These are phyloP conservation scores for Vitis vinifera DNA, from an alignment of 164 flowering plant species.

Conservation along the genomic window DNA sequence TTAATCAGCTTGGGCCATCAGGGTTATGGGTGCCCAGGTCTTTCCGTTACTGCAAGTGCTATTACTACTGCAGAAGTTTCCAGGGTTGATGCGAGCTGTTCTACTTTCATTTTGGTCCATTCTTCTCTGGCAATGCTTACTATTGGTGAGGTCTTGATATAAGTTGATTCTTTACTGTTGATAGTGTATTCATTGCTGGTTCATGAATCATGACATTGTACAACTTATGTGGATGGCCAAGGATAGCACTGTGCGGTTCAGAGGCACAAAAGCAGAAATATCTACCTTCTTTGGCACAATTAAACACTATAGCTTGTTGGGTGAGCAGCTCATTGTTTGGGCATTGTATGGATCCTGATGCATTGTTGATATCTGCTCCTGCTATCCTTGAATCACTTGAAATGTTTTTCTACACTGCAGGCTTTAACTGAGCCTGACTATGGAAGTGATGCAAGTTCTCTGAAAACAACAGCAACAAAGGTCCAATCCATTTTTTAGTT, in stretches of 20 bases:
- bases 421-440: conserved; percentile 90
- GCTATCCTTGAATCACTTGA: too few species aligned
- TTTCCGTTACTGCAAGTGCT: conserved; percentile 79
- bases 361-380: neutral
- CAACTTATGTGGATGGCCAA: conserved; percentile 23
- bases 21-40: conserved; percentile 97
- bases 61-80: conserved; percentile 76
- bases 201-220: conserved; percentile 2
- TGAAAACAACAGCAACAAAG: conserved; percentile 89
- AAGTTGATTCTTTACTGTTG: neutral
- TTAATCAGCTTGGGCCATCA: conserved; percentile 24
- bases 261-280: conserved; percentile 88
- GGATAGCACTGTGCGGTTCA: conserved; percentile 81
- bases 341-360: neutral
- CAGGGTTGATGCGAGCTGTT: conserved; percentile 97
- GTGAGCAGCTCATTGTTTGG: conserved; percentile 37
- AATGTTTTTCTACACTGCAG: conserved; percentile 25
- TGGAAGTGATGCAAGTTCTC: conserved; percentile 95
- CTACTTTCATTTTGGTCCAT: conserved; percentile 89
- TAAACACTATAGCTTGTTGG: conserved; percentile 79
- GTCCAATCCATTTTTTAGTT: conserved; percentile 22
- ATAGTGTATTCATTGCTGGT: neutral
- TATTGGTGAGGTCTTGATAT: conserved; percentile 53
- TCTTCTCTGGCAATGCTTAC: conserved; percentile 97
- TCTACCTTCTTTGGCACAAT: conserved; percentile 78